Conservation (phyloP, 2,329 filamentous ascomycete species). For the Scedosporium apiospermum region DNA sequence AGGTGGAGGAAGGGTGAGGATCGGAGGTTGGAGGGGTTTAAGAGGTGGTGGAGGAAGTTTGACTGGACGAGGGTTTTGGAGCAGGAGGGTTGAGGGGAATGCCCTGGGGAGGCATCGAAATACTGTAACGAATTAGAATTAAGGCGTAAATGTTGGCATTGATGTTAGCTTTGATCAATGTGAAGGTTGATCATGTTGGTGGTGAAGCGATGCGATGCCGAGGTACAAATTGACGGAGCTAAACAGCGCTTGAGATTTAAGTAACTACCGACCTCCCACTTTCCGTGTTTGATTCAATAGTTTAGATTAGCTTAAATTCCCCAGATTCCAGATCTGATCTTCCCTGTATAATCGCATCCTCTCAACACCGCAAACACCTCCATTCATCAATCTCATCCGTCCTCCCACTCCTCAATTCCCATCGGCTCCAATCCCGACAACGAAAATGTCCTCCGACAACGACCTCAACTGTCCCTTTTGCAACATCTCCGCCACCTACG, state of each 20-base stretch:
- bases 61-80: slow-evolving; percentile 66
- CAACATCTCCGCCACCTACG: slow-evolving; percentile 41
- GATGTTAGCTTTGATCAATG: too few species aligned
- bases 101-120: neutral
- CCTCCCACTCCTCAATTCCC: neutral
- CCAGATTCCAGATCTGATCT: too few species aligned
- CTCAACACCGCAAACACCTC: too few species aligned
- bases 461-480: slow-evolving; percentile 49
- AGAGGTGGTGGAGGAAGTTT: slow-evolving; percentile 81
- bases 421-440: slow-evolving; percentile 25
- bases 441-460: slow-evolving; percentile 19
- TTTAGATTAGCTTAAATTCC: too few species aligned
- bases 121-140: neutral
- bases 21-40: slow-evolving; percentile 65
- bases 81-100: slow-evolving; percentile 17
- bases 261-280: too few species aligned
- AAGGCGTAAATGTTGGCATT: too few species aligned
- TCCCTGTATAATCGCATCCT: too few species aligned
- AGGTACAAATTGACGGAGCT: neutral
- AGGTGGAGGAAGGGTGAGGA: slow-evolving; percentile 68
- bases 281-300: too few species aligned
- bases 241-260: slow-evolving; percentile 11
- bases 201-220: neutral
- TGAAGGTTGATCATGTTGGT: neutral
- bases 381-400: neutral